Evolutionary conservation across 106 monocot species (phyloP).

Genomic region (Acanthochlamys bracteata): DNA sequence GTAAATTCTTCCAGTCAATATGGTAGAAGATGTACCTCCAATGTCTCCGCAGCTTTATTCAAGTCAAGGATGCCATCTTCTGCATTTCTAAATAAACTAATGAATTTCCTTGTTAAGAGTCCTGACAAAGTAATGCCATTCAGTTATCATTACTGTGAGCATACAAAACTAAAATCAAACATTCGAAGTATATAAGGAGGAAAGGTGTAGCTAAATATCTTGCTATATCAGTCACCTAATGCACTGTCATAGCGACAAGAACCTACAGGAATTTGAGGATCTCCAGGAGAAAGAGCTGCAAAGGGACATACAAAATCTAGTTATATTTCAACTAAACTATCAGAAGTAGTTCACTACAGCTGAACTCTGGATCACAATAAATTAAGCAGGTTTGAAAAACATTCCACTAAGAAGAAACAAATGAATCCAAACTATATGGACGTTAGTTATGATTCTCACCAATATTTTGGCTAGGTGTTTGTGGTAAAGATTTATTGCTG

Average conservation of each 20-base stretch:
- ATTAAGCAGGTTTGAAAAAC: no score
- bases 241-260: constrained; percentile 88
- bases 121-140: constrained; percentile 26
- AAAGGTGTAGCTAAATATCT: no score
- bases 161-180: background rate
- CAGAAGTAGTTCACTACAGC: no score
- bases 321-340: no score
- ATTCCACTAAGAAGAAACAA: no score
- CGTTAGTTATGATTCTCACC: constrained; percentile 60
- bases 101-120: constrained; percentile 53
- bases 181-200: no score
- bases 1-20: no score
- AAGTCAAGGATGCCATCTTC: constrained; percentile 65
- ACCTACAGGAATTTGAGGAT: constrained; percentile 46
- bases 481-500: constrained; percentile 37
- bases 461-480: constrained; percentile 39
- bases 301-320: background rate
- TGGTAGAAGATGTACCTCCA: constrained; percentile 28
- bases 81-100: constrained; percentile 49
- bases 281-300: constrained; percentile 68
- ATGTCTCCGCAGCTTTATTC: constrained; percentile 61
- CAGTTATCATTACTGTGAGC: background rate
- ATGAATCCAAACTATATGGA: no score
- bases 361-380: no score
- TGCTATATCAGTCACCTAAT: constrained; percentile 40